Percentiles rank a stretch among this genome's conserved stretches.
Conservation (phyloP, 2,329 filamentous ascomycete species). For the Cyphellophora attinorum region DNA sequence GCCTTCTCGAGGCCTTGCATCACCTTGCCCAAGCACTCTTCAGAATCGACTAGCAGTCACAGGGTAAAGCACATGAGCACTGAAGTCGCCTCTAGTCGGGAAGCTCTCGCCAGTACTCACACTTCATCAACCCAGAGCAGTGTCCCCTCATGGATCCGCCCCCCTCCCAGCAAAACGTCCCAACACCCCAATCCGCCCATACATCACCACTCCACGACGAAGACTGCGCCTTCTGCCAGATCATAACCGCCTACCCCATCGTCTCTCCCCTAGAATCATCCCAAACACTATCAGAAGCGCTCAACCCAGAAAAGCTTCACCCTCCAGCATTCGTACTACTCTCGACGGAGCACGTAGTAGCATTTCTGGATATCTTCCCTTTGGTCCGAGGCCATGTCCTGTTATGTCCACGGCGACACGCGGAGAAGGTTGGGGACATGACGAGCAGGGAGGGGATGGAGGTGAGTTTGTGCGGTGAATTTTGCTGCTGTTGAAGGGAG, state of each 20-base stretch:
- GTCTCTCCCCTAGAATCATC: slow-evolving; percentile 16
- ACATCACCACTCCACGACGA: slow-evolving; percentile 4
- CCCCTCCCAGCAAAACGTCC: neutral
- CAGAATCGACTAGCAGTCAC: no score
- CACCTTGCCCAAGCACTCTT: no score
- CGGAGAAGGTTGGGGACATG: slow-evolving; percentile 67
- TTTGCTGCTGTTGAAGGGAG: no score
- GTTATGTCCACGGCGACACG: slow-evolving; percentile 67
- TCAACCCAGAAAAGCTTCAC: slow-evolving; percentile 12
- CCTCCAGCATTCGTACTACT: slow-evolving; percentile 50
- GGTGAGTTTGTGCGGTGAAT: slow-evolving; percentile 53
- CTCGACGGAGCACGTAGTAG: slow-evolving; percentile 66
- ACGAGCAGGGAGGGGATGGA: slow-evolving; percentile 53
- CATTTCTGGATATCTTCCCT: slow-evolving; percentile 90
- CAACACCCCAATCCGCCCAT: neutral
- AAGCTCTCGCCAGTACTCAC: no score
- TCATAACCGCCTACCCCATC: slow-evolving; percentile 41
- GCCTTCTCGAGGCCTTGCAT: no score
- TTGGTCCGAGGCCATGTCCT: slow-evolving; percentile 75
- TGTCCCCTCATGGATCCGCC: neutral
- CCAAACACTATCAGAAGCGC: neutral
- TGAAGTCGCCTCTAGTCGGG: no score
- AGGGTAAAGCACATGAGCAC: no score
- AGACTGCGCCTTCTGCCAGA: slow-evolving; percentile 49
- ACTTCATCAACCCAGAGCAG: no score